Evolutionary conservation across 805 yeast species (phyloP).

Genomic region (Ogataea nakhonphanomensis): DNA sequence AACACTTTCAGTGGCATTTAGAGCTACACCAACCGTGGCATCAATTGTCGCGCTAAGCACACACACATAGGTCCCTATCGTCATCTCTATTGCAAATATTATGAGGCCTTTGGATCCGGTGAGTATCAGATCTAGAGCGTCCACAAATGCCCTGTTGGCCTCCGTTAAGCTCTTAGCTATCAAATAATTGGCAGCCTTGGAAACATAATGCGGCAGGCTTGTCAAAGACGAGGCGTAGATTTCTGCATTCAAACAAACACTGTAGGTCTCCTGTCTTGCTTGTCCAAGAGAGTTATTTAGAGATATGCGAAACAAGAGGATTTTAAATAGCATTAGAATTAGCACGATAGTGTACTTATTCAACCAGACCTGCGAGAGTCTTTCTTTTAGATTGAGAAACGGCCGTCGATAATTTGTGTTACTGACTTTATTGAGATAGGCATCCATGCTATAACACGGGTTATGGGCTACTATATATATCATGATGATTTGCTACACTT

Average conservation of each 20-base stretch:
- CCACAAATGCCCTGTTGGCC: constrained; percentile 44
- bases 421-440: constrained; percentile 4
- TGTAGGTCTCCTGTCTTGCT: constrained; percentile 37
- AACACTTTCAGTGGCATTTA: constrained; percentile 66
- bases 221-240: constrained; percentile 30
- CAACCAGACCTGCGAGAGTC: constrained; percentile 61
- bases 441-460: constrained; percentile 2
- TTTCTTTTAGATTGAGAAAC: constrained; percentile 49
- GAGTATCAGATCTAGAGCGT: constrained; percentile 43
- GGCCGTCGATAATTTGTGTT: constrained; percentile 25
- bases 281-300: constrained; percentile 40
- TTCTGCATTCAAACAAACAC: constrained; percentile 49
- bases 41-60: constrained; percentile 69
- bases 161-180: constrained; percentile 46
- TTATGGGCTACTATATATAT: constrained; percentile 2
- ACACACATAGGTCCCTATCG: constrained; percentile 86
- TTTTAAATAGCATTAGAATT: constrained; percentile 54
- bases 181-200: constrained; percentile 51
- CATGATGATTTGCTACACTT: constrained; percentile 5
- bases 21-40: constrained; percentile 68
- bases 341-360: constrained; percentile 60
- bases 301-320: constrained; percentile 52
- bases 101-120: constrained; percentile 58
- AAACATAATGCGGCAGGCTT: constrained; percentile 55
- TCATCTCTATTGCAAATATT: constrained; percentile 63